These are phyloP conservation scores for Alternaria solani DNA, from an alignment of 2,329 filamentous ascomycete genomes.

Conservation along the genomic window DNA sequence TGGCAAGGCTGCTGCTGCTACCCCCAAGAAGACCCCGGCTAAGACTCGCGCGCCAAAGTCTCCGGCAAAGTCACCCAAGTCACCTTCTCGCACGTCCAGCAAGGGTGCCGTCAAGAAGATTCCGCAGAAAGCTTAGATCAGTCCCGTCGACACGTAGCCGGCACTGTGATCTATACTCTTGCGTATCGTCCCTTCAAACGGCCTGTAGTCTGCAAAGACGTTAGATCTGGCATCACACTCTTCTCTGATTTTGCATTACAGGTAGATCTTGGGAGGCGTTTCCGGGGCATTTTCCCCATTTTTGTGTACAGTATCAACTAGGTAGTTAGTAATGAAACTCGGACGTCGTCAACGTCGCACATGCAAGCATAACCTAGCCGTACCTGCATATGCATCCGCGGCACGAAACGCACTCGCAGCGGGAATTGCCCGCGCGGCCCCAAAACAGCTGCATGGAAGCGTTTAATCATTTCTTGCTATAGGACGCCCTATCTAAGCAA, in stretches of 20 bases:
- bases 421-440: background rate
- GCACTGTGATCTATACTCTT: background rate
- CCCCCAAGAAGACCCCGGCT: conserved; percentile 20
- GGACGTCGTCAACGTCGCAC: background rate
- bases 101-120: conserved; percentile 41
- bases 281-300: too few relatives aligned
- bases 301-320: background rate
- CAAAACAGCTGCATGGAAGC: too few relatives aligned
- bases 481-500: too few relatives aligned
- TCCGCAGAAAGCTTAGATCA: conserved; percentile 15
- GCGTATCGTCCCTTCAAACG: background rate
- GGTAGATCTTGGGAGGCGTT: background rate
- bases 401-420: background rate
- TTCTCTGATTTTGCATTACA: background rate
- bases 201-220: background rate
- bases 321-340: background rate
- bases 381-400: background rate
- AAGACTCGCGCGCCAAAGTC: conserved; percentile 21
- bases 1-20: conserved; percentile 12
- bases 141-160: background rate
- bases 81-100: conserved; percentile 25
- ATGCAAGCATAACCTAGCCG: background rate
- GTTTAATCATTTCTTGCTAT: too few relatives aligned
- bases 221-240: background rate
- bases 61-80: conserved; percentile 16